Evolutionary conservation across 441 rosid species (phyloP).

Genomic region (Pelargonium cotyledonis): DNA sequence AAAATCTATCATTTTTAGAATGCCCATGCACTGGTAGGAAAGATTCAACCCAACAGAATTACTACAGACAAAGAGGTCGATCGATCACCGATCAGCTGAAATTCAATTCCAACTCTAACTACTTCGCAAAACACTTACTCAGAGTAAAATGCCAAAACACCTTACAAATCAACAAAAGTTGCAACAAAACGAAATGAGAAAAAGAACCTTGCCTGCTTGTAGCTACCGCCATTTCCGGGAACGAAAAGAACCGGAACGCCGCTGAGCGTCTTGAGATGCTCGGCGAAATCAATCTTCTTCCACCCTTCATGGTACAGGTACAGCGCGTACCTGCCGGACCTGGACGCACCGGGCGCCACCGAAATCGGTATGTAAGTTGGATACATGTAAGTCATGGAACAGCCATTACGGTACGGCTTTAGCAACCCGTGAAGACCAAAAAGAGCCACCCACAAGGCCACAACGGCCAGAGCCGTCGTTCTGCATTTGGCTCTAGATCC

Average conservation of each 20-base stretch:
- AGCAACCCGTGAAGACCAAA: slow-evolving; percentile 55
- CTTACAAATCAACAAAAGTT: neutral
- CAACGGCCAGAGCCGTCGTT: slow-evolving; percentile 36
- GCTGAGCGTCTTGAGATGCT: slow-evolving; percentile 66
- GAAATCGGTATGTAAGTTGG: slow-evolving; percentile 87
- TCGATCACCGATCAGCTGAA: too few relatives aligned
- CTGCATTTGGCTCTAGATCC: slow-evolving; percentile 48
- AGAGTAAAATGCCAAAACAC: neutral
- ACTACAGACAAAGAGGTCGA: neutral
- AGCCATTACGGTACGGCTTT: slow-evolving; percentile 73
- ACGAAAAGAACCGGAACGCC: slow-evolving; percentile 93
- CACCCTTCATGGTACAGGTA: slow-evolving; percentile 93
- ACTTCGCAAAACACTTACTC: neutral
- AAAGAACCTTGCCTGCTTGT: slow-evolving; percentile 73
- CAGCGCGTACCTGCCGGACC: slow-evolving; percentile 56
- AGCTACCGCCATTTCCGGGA: slow-evolving; percentile 97
- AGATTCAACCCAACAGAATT: neutral
- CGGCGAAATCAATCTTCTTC: slow-evolving; percentile 78
- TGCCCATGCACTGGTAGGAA: neutral
- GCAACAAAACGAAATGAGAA: neutral
- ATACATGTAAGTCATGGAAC: slow-evolving; percentile 92
- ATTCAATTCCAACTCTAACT: neutral
- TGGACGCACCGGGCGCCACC: slow-evolving; percentile 29
- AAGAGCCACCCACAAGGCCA: slow-evolving; percentile 47
- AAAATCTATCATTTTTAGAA: too few relatives aligned